phyloP scores from a whole-genome alignment of 106 monocot species.

The Vanilla planifolia region DNA sequence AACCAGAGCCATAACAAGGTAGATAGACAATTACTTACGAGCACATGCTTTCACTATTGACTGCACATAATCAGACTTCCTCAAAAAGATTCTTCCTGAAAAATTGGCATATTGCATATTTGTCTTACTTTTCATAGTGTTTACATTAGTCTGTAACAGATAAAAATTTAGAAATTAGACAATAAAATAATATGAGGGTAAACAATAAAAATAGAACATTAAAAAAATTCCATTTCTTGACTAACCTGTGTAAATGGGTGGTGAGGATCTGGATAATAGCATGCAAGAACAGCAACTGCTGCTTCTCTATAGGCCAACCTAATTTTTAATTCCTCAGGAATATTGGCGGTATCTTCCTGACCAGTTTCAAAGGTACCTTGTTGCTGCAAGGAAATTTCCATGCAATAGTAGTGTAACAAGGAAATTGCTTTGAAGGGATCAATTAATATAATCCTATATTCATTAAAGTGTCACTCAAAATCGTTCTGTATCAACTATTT shows the following conservation, averaged over 20 bases:
- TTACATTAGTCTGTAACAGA: slow-evolving; percentile 65
- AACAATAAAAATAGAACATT: background rate
- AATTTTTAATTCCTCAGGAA: slow-evolving; percentile 71
- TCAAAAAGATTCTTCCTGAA: slow-evolving; percentile 62
- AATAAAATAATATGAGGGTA: background rate
- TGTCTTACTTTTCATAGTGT: slow-evolving; percentile 55
- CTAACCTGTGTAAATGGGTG: slow-evolving; percentile 55
- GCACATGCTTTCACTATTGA: slow-evolving; percentile 71
- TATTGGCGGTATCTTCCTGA: slow-evolving; percentile 65
- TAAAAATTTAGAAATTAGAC: slow-evolving; percentile 5
- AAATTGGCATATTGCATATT: slow-evolving; percentile 71
- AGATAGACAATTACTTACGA: slow-evolving; percentile 39
- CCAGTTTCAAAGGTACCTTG: slow-evolving; percentile 90
- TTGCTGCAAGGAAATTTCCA: slow-evolving; percentile 46
- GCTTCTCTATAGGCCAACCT: slow-evolving; percentile 80
- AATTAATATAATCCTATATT: background rate
- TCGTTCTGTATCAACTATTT: background rate
- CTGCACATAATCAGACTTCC: slow-evolving; percentile 69
- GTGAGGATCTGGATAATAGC: slow-evolving; percentile 56
- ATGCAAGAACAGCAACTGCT: slow-evolving; percentile 70
- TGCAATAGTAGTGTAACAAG: slow-evolving; percentile 3
- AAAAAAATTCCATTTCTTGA: slow-evolving; percentile 2
- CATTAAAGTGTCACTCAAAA: background rate
- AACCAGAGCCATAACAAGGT: background rate
- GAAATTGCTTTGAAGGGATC: background rate